Percentiles rank a stretch among this genome's conserved stretches.
phyloP scores from a whole-genome alignment of 164 flowering plant species.

The Magnolia officinalis region DNA sequence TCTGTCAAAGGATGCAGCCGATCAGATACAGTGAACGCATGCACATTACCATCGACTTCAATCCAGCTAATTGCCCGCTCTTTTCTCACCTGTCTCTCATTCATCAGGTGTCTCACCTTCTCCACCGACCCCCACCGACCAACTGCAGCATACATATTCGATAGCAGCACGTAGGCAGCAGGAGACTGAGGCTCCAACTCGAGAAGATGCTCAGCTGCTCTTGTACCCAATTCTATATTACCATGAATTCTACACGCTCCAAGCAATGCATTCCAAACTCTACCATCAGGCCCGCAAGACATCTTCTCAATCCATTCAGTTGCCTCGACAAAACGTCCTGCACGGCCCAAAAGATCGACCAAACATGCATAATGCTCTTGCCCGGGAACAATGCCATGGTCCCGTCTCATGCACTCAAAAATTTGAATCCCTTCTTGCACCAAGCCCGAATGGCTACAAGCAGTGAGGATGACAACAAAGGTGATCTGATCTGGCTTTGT shows the following conservation, averaged over 20 bases:
- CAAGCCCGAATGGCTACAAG: constrained; percentile 65
- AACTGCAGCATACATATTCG: constrained; percentile 51
- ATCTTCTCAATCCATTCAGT: constrained; percentile 36
- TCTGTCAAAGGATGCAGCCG: constrained; percentile 37
- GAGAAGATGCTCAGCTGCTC: constrained; percentile 49
- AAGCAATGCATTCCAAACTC: constrained; percentile 57
- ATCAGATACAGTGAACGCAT: constrained; percentile 39
- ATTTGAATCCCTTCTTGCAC: constrained; percentile 48
- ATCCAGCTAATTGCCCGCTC: constrained; percentile 59
- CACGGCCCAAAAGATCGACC: constrained; percentile 60
- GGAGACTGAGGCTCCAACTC: constrained; percentile 51
- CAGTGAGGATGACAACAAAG: constrained; percentile 52
- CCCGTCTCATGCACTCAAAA: constrained; percentile 42
- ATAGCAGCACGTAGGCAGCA: constrained; percentile 48
- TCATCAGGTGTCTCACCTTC: constrained; percentile 51
- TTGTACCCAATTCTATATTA: constrained; percentile 46
- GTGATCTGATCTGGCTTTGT: constrained; percentile 48
- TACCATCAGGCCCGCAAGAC: constrained; percentile 43
- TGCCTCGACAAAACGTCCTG: constrained; percentile 48
- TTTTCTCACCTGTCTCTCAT: constrained; percentile 41
- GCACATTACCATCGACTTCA: constrained; percentile 41
- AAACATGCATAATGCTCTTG: constrained; percentile 70
- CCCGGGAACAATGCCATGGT: constrained; percentile 43
- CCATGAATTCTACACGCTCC: constrained; percentile 59
- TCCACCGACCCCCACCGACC: constrained; percentile 52